Conservation (phyloP, 108 stramenopile species). For the Cylindrotheca closterium region DNA sequence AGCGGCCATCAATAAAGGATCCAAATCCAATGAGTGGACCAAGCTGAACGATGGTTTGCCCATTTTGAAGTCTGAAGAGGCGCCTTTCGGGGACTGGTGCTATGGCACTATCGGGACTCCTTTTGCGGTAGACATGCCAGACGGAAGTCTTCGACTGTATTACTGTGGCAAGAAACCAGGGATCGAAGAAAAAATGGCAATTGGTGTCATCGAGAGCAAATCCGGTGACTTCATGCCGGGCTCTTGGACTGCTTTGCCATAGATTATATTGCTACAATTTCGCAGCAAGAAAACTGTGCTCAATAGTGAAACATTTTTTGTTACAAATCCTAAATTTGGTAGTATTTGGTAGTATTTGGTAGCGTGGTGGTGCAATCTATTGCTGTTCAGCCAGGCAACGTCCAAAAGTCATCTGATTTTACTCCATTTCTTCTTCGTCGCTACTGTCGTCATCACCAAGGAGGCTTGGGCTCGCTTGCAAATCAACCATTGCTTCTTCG, state of each 20-base stretch:
- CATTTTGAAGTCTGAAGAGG: slow-evolving; percentile 13
- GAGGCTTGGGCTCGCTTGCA: slow-evolving; percentile 3
- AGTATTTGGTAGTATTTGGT: too few species aligned
- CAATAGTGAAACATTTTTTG: too few species aligned
- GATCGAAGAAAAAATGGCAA: slow-evolving; percentile 14
- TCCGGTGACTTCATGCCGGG: slow-evolving; percentile 8
- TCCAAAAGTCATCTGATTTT: too few species aligned
- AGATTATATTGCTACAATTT: too few species aligned
- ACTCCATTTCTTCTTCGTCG: background rate
- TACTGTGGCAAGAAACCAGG: slow-evolving; percentile 17
- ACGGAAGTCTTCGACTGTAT: slow-evolving; percentile 14
- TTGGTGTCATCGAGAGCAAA: slow-evolving; percentile 8
- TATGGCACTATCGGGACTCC: slow-evolving; percentile 19
- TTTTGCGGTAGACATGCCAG: slow-evolving; percentile 5
- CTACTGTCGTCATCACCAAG: background rate
- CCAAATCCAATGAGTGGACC: background rate
- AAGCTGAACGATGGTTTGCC: slow-evolving; percentile 2
- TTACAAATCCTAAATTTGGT: too few species aligned
- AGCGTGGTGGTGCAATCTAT: too few species aligned
- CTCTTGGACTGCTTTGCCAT: slow-evolving; percentile 9
- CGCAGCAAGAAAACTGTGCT: too few species aligned
- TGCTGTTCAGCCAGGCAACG: too few species aligned
- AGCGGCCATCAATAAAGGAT: slow-evolving; percentile 5
- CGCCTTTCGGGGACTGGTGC: slow-evolving; percentile 12
- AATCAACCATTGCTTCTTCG: slow-evolving; percentile 19